Conservation (phyloP, 106 monocot species). For the Acorus calamus region DNA sequence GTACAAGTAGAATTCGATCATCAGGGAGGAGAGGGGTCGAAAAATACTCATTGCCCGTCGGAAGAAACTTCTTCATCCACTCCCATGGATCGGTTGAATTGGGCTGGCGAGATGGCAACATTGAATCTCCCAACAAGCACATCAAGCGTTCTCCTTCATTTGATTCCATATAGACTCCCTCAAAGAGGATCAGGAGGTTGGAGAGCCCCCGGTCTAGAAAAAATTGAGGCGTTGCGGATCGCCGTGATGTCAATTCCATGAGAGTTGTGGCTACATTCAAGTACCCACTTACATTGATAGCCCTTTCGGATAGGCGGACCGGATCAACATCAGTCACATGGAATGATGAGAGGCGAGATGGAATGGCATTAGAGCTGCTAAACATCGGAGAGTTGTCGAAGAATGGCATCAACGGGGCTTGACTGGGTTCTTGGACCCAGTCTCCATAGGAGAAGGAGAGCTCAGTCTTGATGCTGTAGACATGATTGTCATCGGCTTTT, state of each 20-base stretch:
- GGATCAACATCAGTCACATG: constrained; percentile 31
- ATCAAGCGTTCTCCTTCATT: constrained; percentile 43
- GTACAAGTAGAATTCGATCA: constrained; percentile 32
- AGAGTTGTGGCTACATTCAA: constrained; percentile 23
- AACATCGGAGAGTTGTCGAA: constrained; percentile 10
- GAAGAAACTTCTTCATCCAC: constrained; percentile 15
- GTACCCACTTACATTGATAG: constrained; percentile 44
- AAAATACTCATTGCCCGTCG: neutral
- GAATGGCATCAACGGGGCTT: constrained; percentile 48
- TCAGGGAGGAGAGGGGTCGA: constrained; percentile 25
- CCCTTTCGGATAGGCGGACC: constrained; percentile 1
- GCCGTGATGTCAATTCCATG: constrained; percentile 18
- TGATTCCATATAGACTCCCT: constrained; percentile 53
- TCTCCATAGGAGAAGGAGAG: constrained; percentile 44
- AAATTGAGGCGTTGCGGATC: constrained; percentile 2
- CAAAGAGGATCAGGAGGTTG: constrained; percentile 30
- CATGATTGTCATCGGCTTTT: constrained; percentile 12
- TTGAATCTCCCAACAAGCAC: constrained; percentile 46
- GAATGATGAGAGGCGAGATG: constrained; percentile 20
- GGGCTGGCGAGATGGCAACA: constrained; percentile 26
- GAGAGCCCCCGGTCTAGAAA: constrained; percentile 38
- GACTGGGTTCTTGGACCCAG: constrained; percentile 36
- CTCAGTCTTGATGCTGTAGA: constrained; percentile 17
- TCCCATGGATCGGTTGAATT: constrained; percentile 21
- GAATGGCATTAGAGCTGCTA: constrained; percentile 4